Percentiles rank a stretch among this genome's conserved stretches.
Conservation (phyloP, 768 basidiomycete genomes). For the Tremella yokohamensis region DNA sequence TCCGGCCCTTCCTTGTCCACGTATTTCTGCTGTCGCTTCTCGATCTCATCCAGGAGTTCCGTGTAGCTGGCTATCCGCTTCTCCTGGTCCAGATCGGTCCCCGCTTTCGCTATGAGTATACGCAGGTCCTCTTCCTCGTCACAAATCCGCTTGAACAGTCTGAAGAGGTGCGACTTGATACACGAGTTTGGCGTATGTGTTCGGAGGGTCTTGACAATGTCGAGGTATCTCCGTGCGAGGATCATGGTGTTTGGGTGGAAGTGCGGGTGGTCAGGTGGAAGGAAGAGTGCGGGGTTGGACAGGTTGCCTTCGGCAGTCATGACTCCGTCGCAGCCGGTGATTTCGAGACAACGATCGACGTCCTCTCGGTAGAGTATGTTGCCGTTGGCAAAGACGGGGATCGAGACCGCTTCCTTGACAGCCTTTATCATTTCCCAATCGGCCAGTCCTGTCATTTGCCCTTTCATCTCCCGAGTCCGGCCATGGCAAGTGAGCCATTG, state of each 20-base stretch:
- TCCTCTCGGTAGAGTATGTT: constrained; percentile 88
- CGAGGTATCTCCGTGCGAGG: constrained; percentile 81
- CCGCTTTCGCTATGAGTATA: constrained; percentile 59
- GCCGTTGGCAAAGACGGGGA: constrained; percentile 96
- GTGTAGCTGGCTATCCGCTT: constrained; percentile 53
- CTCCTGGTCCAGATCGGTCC: constrained; percentile 43
- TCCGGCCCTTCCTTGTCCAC: constrained; percentile 20
- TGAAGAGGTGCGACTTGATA: constrained; percentile 90
- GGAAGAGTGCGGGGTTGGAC: constrained; percentile 80
- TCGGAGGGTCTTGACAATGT: constrained; percentile 66
- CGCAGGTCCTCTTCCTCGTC: constrained; percentile 63
- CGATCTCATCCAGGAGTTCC: constrained; percentile 62
- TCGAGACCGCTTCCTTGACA: constrained; percentile 77
- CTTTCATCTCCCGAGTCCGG: constrained; percentile 83
- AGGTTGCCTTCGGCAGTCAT: constrained; percentile 91
- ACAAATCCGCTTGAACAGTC: constrained; percentile 77
- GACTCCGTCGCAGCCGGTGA: constrained; percentile 84
- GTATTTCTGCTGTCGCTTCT: constrained; percentile 58
- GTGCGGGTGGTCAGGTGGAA: constrained; percentile 39
- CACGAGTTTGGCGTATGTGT: constrained; percentile 70
- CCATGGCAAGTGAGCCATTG: constrained; percentile 95
- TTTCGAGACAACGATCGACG: constrained; percentile 69
- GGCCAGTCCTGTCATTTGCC: constrained; percentile 76
- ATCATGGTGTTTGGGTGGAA: constrained; percentile 52
- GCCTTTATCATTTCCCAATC: constrained; percentile 86